Evolutionary conservation across 169 alveolate genomes (phyloP).

Genomic region (Perkinsus marinus): DNA sequence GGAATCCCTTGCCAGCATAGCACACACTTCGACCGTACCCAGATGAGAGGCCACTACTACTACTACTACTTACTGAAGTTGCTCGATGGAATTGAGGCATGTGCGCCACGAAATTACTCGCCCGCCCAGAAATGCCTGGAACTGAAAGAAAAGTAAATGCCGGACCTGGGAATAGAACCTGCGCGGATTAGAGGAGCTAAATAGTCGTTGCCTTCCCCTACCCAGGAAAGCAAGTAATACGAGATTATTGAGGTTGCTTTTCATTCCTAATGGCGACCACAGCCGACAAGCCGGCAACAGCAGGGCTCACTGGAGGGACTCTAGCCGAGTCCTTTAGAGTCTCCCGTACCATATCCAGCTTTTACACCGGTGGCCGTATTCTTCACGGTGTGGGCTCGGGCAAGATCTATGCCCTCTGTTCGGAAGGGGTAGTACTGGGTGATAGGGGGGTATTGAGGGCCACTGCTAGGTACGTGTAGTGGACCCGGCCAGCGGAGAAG

Average conservation of each 20-base stretch:
- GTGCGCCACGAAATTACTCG: too few relatives aligned
- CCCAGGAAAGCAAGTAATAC: too few relatives aligned
- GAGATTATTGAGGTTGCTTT: background rate
- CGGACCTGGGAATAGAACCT: background rate
- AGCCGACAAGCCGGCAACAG: background rate
- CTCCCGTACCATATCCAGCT: background rate
- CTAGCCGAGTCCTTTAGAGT: background rate
- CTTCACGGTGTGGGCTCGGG: background rate
- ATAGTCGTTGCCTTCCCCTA: too few relatives aligned
- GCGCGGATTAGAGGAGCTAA: too few relatives aligned
- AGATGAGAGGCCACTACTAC: background rate
- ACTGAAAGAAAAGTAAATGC: too few relatives aligned
- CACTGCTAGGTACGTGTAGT: background rate
- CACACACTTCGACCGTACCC: background rate
- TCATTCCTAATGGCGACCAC: background rate
- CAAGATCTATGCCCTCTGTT: background rate
- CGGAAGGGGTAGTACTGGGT: background rate
- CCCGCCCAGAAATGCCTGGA: too few relatives aligned
- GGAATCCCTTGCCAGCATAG: background rate
- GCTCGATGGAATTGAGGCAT: too few relatives aligned
- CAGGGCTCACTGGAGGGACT: background rate
- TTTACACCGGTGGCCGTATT: background rate
- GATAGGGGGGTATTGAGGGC: background rate
- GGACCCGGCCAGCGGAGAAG: background rate
- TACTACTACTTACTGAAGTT: background rate